These are phyloP conservation scores for Gypsophila paniculata DNA, from an alignment of 179 eudicot species.

Conservation along the genomic window DNA sequence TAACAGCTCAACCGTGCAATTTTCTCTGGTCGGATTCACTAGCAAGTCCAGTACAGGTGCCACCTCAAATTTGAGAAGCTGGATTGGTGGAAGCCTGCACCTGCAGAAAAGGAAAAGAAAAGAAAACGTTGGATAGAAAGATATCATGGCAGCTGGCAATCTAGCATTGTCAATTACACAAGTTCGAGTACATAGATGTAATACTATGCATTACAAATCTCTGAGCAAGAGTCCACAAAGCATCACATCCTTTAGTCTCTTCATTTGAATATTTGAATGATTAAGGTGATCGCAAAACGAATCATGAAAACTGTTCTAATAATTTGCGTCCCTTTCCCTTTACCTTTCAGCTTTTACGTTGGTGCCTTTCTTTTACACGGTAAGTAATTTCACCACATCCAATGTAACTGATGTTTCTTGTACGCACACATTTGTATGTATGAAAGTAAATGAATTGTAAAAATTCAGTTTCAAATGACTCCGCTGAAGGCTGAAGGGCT, in stretches of 20 bases:
- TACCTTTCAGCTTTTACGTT: background rate
- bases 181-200: background rate
- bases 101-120: no score
- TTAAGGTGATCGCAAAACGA: background rate
- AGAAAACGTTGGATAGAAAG: no score
- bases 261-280: background rate
- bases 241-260: background rate
- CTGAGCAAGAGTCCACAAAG: background rate
- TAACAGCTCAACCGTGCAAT: constrained; percentile 67
- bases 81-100: constrained; percentile 64
- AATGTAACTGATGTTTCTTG: background rate
- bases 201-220: constrained; percentile 1
- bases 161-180: background rate
- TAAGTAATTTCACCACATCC: background rate
- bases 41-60: constrained; percentile 73
- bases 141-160: no score
- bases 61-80: constrained; percentile 74
- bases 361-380: background rate
- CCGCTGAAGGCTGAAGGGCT: background rate
- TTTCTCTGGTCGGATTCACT: constrained; percentile 61
- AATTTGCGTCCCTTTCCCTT: background rate
- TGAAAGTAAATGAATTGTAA: background rate
- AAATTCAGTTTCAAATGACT: background rate
- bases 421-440: background rate
- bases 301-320: background rate